Conservation (phyloP, 78 protist species). For the slime mould (Dictyostelium discoideum) region DNA sequence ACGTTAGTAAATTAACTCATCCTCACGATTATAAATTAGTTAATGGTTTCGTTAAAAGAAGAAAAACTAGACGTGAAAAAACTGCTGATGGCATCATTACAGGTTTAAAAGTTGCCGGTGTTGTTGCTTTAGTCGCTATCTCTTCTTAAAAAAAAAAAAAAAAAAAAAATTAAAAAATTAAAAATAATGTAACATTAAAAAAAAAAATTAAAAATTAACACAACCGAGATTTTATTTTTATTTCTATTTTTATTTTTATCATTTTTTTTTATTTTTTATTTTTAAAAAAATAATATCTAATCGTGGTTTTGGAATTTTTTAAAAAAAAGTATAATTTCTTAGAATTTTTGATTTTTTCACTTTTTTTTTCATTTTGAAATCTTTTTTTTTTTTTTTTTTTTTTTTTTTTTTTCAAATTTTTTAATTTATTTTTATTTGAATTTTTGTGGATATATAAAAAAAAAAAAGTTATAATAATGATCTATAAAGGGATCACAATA, state of each 20-base stretch:
- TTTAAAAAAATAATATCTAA: too few relatives aligned
- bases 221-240: too few relatives aligned
- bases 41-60: constrained; percentile 58
- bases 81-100: neutral
- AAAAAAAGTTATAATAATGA: too few relatives aligned
- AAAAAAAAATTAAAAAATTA: too few relatives aligned
- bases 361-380: neutral
- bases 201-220: too few relatives aligned
- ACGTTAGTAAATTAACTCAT: constrained; percentile 7
- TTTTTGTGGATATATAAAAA: neutral
- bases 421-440: too few relatives aligned
- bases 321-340: neutral
- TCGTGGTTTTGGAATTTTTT: too few relatives aligned
- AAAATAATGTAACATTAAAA: neutral
- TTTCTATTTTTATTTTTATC: too few relatives aligned
- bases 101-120: neutral
- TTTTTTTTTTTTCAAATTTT: neutral
- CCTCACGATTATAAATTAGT: constrained; percentile 1
- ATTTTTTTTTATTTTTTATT: too few relatives aligned
- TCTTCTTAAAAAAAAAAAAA: neutral
- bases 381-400: too few relatives aligned
- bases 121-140: neutral
- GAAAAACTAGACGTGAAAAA: constrained; percentile 8
- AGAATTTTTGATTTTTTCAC: neutral
- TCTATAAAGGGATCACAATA: neutral